Evolutionary conservation across 2,329 filamentous ascomycete genomes (phyloP).

Genomic region (Westerdykella sp.): DNA sequence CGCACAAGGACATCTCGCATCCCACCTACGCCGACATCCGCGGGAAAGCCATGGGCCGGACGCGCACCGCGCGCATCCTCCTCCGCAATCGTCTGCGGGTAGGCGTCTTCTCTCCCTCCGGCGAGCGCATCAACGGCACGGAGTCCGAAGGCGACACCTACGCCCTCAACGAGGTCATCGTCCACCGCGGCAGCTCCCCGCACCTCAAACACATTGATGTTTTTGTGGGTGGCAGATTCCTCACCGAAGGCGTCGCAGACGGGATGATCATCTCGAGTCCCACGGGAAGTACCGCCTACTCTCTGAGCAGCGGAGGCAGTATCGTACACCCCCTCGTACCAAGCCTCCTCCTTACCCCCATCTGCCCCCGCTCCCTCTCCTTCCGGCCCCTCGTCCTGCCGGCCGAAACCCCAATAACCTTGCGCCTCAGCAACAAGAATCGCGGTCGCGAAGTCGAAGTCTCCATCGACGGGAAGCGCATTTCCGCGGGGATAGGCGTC

Average conservation of each 20-base stretch:
- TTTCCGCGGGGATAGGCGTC: slow-evolving; percentile 38
- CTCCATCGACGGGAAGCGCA: slow-evolving; percentile 44
- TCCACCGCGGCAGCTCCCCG: slow-evolving; percentile 83
- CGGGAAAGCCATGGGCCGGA: slow-evolving; percentile 74
- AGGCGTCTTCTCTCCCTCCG: slow-evolving; percentile 68
- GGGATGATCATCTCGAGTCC: slow-evolving; percentile 92
- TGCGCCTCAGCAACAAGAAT: slow-evolving; percentile 66
- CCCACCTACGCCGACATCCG: slow-evolving; percentile 62
- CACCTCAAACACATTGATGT: slow-evolving; percentile 91
- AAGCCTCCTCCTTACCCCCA: slow-evolving; percentile 83
- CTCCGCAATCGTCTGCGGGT: slow-evolving; percentile 83
- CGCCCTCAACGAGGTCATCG: slow-evolving; percentile 91
- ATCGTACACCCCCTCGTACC: slow-evolving; percentile 93
- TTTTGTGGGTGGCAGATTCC: slow-evolving; percentile 77
- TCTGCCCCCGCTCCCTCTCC: slow-evolving; percentile 84
- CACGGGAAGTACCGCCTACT: slow-evolving; percentile 93
- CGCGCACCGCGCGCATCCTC: slow-evolving; percentile 71
- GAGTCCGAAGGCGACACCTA: slow-evolving; percentile 43
- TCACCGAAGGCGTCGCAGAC: slow-evolving; percentile 92
- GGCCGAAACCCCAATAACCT: slow-evolving; percentile 72
- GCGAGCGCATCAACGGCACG: slow-evolving; percentile 41
- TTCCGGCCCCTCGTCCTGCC: slow-evolving; percentile 90
- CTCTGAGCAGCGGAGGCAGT: slow-evolving; percentile 81
- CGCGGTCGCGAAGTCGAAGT: slow-evolving; percentile 46
- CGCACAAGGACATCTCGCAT: slow-evolving; percentile 14